These are phyloP conservation scores for Geosmithia flava DNA, from an alignment of 2,329 filamentous ascomycete genomes.

Conservation along the genomic window DNA sequence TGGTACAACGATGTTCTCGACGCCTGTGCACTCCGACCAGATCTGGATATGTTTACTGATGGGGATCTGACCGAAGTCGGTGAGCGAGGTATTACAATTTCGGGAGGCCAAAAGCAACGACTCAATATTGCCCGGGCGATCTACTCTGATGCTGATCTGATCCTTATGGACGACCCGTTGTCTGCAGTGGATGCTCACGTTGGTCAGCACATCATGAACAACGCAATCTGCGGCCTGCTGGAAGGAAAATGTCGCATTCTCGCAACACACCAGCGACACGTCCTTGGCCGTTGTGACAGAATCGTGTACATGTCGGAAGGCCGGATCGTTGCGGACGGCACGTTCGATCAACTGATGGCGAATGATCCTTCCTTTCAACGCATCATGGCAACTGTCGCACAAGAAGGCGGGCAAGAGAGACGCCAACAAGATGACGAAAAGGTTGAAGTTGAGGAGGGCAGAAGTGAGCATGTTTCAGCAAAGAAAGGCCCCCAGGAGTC, in stretches of 20 bases:
- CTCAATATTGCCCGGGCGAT: slow-evolving; percentile 83
- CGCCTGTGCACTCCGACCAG: slow-evolving; percentile 64
- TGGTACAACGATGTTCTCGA: slow-evolving; percentile 82
- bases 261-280: slow-evolving; percentile 91
- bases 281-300: slow-evolving; percentile 78
- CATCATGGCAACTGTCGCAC: slow-evolving; percentile 75
- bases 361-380: slow-evolving; percentile 66
- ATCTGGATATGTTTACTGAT: slow-evolving; percentile 82
- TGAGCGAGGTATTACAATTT: slow-evolving; percentile 89
- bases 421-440: slow-evolving; percentile 35
- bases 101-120: slow-evolving; percentile 88
- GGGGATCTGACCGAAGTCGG: slow-evolving; percentile 88
- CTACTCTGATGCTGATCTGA: slow-evolving; percentile 56
- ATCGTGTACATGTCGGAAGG: slow-evolving; percentile 91
- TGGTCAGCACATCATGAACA: slow-evolving; percentile 73
- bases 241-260: slow-evolving; percentile 83
- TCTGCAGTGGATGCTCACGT: slow-evolving; percentile 60
- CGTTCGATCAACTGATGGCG: slow-evolving; percentile 77
- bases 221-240: slow-evolving; percentile 80
- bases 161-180: slow-evolving; percentile 58
- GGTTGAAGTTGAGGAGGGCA: slow-evolving; percentile 29
- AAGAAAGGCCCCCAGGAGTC: slow-evolving; percentile 39
- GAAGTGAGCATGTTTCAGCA: slow-evolving; percentile 19
- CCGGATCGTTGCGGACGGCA: slow-evolving; percentile 72
- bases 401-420: slow-evolving; percentile 46